phyloP scores from a whole-genome alignment of 441 rosid species.

The Gossypium davidsonii region DNA sequence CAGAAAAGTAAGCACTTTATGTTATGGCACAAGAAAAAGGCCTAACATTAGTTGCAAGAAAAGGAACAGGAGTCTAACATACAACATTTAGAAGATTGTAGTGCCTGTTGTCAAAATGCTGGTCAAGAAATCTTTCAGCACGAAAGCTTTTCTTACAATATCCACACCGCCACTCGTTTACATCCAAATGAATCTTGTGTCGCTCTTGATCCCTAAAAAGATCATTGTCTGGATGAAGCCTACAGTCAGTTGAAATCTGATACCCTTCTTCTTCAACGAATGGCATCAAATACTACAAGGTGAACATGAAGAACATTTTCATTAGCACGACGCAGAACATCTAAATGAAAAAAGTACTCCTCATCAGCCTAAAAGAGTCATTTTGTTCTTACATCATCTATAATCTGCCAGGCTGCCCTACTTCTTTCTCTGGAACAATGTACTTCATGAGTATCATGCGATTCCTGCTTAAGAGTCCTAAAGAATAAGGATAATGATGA shows the following conservation, averaged over 20 bases:
- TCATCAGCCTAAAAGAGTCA: background rate
- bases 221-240: slow-evolving; percentile 80
- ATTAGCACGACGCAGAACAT: background rate
- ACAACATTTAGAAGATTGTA: slow-evolving; percentile 72
- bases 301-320: slow-evolving; percentile 2
- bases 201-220: slow-evolving; percentile 85
- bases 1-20: background rate
- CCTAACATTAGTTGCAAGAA: slow-evolving; percentile 6
- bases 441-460: slow-evolving; percentile 40
- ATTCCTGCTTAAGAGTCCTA: slow-evolving; percentile 43
- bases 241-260: slow-evolving; percentile 53
- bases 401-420: slow-evolving; percentile 70
- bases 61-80: slow-evolving; percentile 33
- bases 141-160: slow-evolving; percentile 91
- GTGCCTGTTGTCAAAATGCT: slow-evolving; percentile 78
- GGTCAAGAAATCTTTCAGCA: slow-evolving; percentile 77
- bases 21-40: background rate
- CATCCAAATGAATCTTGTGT: slow-evolving; percentile 71
- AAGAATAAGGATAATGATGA: slow-evolving; percentile 11
- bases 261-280: slow-evolving; percentile 71
- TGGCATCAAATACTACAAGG: slow-evolving; percentile 74
- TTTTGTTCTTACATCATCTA: slow-evolving; percentile 54
- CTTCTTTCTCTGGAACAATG: slow-evolving; percentile 95
- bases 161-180: slow-evolving; percentile 85
- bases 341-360: background rate